Evolutionary conservation across 192 early-diverging fungal genomes (phyloP), one percentile per base, ranked within the genome.

Genomic region (Rhizophagus sp.): DNA sequence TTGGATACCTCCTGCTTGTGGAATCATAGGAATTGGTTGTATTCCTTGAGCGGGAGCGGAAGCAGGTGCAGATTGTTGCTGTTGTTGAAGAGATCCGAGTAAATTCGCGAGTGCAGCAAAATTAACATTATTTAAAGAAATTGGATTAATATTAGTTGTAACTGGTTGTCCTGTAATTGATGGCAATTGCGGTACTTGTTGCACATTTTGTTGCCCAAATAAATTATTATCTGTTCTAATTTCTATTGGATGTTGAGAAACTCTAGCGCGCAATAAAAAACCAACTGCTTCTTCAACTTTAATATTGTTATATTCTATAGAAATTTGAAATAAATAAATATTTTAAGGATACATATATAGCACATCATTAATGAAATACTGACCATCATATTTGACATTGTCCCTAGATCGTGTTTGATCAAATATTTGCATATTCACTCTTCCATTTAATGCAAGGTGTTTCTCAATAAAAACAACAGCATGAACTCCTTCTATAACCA

Each of bases 361-460:
- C 12, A 75, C 6, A 63, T 15, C 4, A 49, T 52, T 24, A 27
- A 25, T 50, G 17, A 9, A 75, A 76, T 52, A 81, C 80, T 39
- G 25, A 81, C 80, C 80, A 77, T 81, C 80, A 69, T 77, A 81
- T 69, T 81, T 81, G 15, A 81, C 80, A 81, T 81, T 81, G 30
- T 81, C 76, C 70, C 76, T 62, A 19, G 36, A 30, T 44, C 65
- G 25, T 41, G 67, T 50, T 57, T 81, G 80, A 27, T 81, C 80
- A 78, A 81, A 81, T 34, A 81, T 67, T 67, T 81, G 80, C 73
- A 81, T 62, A 65, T 81, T 77, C 4, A 81, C 80, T 22, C 68
- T 25, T 1, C 75, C 80, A 30, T 57, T 71, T 27, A 81, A 22
- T 67, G 49, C 64, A 39, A 63, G 64, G n/a, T 50, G 44, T 30